These are phyloP conservation scores for Trichoderma breve DNA, from an alignment of 2,329 filamentous ascomycete species.

Conservation along the genomic window DNA sequence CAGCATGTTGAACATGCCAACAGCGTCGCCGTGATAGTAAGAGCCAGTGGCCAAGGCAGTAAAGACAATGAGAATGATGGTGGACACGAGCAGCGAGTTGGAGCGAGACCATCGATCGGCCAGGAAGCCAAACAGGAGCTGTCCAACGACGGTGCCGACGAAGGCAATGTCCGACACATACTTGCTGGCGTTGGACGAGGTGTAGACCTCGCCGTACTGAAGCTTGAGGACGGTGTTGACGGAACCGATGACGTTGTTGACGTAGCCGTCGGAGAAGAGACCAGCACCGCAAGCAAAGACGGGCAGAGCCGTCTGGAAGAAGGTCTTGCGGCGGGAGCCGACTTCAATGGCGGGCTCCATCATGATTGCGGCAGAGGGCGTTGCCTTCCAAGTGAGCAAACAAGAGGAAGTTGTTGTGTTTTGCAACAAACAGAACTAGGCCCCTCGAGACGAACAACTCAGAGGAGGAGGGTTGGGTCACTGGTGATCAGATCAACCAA, in stretches of 20 bases:
- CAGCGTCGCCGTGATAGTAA: constrained; percentile 66
- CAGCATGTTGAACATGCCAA: constrained; percentile 72
- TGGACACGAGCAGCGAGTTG: constrained; percentile 77
- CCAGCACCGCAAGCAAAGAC: constrained; percentile 87
- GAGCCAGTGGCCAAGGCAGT: constrained; percentile 75
- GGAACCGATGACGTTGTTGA: constrained; percentile 88
- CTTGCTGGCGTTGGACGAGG: constrained; percentile 63
- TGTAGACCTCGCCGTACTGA: constrained; percentile 70
- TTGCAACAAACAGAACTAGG: neutral
- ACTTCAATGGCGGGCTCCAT: constrained; percentile 20
- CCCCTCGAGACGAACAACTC: neutral
- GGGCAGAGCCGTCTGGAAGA: constrained; percentile 46
- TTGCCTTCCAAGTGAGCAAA: neutral
- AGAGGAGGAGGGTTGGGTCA: neutral
- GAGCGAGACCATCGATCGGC: constrained; percentile 83
- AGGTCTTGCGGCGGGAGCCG: constrained; percentile 23
- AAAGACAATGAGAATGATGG: constrained; percentile 80
- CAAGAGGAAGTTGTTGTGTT: neutral
- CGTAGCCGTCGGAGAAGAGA: constrained; percentile 87
- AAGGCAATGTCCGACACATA: constrained; percentile 84
- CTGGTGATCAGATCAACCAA: constrained; percentile 5
- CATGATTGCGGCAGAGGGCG: neutral
- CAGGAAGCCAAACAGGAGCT: constrained; percentile 76
- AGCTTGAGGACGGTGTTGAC: constrained; percentile 72
- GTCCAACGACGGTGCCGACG: constrained; percentile 79